A percentile compares a stretch with the other conserved stretches of the same genome.
phyloP scores from a whole-genome alignment of 108 stramenopile species.

The Nitzschia sp. region DNA sequence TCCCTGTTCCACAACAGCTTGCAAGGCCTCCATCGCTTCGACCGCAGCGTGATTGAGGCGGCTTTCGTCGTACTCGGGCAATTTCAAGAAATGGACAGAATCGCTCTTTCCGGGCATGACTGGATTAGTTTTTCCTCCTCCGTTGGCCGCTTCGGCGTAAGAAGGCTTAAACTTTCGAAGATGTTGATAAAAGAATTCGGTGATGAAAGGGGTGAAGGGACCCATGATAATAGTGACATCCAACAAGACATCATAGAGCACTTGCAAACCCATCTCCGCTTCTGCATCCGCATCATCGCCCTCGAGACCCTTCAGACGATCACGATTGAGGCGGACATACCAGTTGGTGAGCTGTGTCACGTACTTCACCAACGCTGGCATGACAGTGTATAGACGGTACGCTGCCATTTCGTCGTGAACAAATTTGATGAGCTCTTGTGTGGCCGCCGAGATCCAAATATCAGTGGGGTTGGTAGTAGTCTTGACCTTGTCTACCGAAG shows the following conservation, averaged over 20 bases:
- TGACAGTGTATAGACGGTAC: slow-evolving; percentile 99
- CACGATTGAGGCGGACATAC: slow-evolving; percentile 99
- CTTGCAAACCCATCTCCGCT: slow-evolving; percentile 86
- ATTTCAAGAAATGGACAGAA: slow-evolving; percentile 91
- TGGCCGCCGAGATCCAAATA: slow-evolving; percentile 97
- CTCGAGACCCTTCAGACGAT: slow-evolving; percentile 96
- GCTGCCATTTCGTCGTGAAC: slow-evolving; percentile 98
- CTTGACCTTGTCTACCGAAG: slow-evolving; percentile 73
- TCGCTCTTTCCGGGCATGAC: slow-evolving; percentile 90
- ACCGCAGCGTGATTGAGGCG: slow-evolving; percentile 89
- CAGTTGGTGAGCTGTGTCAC: slow-evolving; percentile 98
- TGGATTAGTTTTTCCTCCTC: slow-evolving; percentile 75
- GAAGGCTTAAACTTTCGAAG: slow-evolving; percentile 92
- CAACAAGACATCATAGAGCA: slow-evolving; percentile 95
- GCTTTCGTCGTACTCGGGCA: slow-evolving; percentile 82
- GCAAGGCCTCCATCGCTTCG: slow-evolving; percentile 89
- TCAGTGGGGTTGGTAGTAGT: slow-evolving; percentile 94
- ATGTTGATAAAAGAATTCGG: slow-evolving; percentile 97
- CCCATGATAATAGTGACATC: slow-evolving; percentile 95
- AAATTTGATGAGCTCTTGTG: slow-evolving; percentile 94
- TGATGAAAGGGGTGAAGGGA: slow-evolving; percentile 99
- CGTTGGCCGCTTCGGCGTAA: slow-evolving; percentile 63
- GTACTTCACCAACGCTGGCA: slow-evolving; percentile 95
- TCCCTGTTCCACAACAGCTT: slow-evolving; percentile 91
- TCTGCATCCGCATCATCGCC: slow-evolving; percentile 72